Evolutionary conservation across 2,329 filamentous ascomycete species (phyloP).

Genomic region (Lecanoromycetidae sp.): DNA sequence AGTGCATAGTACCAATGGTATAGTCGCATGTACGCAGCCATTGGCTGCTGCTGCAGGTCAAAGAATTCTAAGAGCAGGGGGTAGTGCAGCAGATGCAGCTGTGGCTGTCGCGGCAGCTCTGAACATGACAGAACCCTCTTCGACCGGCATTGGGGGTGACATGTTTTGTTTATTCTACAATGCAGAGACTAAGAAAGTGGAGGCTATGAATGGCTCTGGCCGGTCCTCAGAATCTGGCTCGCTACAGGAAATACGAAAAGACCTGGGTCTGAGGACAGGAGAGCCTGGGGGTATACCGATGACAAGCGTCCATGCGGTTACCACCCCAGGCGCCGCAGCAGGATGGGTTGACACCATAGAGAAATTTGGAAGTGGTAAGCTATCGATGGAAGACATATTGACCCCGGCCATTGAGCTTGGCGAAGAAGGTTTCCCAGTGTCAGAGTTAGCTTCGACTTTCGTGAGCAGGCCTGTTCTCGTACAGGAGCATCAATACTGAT

Average conservation of each 20-base stretch:
- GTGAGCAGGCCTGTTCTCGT: slow-evolving; percentile 38
- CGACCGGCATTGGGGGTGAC: slow-evolving; percentile 91
- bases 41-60: slow-evolving; percentile 81
- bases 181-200: slow-evolving; percentile 67
- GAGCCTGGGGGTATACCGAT: slow-evolving; percentile 54
- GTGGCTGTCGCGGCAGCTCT: slow-evolving; percentile 84
- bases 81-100: slow-evolving; percentile 96
- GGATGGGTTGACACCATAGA: slow-evolving; percentile 88
- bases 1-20: slow-evolving; percentile 84
- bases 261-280: slow-evolving; percentile 53
- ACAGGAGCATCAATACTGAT: slow-evolving; percentile 11
- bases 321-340: slow-evolving; percentile 78
- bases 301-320: slow-evolving; percentile 66
- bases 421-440: slow-evolving; percentile 82
- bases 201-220: slow-evolving; percentile 87
- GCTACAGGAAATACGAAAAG: slow-evolving; percentile 56
- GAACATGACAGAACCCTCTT: slow-evolving; percentile 86
- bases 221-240: slow-evolving; percentile 58
- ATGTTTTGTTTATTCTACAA: slow-evolving; percentile 94
- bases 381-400: slow-evolving; percentile 65
- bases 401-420: slow-evolving; percentile 72
- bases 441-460: slow-evolving; percentile 58
- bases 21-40: slow-evolving; percentile 81
- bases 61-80: slow-evolving; percentile 70
- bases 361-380: slow-evolving; percentile 76